phyloP scores from a whole-genome alignment of 1,284 basidiomycete species.

The Ceratobasidium sp. region DNA sequence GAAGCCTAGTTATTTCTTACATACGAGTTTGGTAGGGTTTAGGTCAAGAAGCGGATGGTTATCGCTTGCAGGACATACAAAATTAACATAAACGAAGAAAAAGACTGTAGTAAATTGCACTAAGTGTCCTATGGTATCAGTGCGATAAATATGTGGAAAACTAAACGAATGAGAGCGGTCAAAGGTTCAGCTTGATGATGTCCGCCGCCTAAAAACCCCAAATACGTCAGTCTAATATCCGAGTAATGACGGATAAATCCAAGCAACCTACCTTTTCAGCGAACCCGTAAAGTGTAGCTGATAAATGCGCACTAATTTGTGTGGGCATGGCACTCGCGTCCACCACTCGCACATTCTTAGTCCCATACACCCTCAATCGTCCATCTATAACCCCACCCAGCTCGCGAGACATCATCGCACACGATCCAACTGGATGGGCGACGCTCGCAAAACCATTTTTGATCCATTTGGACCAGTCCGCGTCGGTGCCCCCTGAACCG shows the following conservation, averaged over 20 bases:
- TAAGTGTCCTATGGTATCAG: too few species aligned
- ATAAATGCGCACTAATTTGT: slow-evolving; percentile 48
- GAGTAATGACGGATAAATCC: background rate
- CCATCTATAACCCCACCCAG: slow-evolving; percentile 53
- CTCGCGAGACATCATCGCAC: slow-evolving; percentile 45
- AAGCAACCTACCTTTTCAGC: slow-evolving; percentile 47
- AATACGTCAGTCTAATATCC: background rate
- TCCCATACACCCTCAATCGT: slow-evolving; percentile 55
- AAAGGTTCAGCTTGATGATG: slow-evolving; percentile 27
- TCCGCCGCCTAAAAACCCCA: slow-evolving; percentile 17
- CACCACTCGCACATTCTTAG: slow-evolving; percentile 50
- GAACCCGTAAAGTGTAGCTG: slow-evolving; percentile 44
- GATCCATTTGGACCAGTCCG: slow-evolving; percentile 64
- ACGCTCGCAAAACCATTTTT: slow-evolving; percentile 56
- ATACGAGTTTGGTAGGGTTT: too few species aligned
- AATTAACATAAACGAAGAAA: too few species aligned
- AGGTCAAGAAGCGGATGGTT: too few species aligned
- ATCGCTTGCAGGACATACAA: too few species aligned
- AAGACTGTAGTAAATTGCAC: too few species aligned
- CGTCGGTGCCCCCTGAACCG: slow-evolving; percentile 61
- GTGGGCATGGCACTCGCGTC: slow-evolving; percentile 51
- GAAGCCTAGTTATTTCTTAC: too few species aligned
- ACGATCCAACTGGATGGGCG: slow-evolving; percentile 39
- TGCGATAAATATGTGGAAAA: too few species aligned
- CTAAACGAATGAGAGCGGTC: background rate